Evolutionary conservation across 2,329 filamentous ascomycete species (phyloP).

Genomic region (Fusarium albidum): DNA sequence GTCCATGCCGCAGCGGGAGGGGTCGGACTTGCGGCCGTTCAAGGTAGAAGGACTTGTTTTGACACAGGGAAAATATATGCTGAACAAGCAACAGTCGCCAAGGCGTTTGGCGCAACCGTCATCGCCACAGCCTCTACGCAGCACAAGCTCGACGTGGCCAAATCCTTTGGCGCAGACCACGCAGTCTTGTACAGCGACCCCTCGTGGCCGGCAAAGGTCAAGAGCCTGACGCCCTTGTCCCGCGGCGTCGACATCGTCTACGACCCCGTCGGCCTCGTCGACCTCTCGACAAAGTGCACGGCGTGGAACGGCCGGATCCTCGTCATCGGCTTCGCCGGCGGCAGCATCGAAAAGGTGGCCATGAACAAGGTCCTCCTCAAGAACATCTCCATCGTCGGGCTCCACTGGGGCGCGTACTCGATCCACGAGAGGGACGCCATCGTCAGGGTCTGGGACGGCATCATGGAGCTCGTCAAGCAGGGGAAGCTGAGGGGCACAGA

Average conservation of each 20-base stretch:
- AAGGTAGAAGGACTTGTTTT: slow-evolving; percentile 55
- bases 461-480: slow-evolving; percentile 78
- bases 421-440: slow-evolving; percentile 76
- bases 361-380: slow-evolving; percentile 93
- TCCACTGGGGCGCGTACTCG: slow-evolving; percentile 91
- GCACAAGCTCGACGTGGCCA: slow-evolving; percentile 82
- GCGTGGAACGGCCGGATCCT: slow-evolving; percentile 92
- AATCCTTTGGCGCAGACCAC: slow-evolving; percentile 84
- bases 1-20: slow-evolving; percentile 93
- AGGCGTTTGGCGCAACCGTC: slow-evolving; percentile 90
- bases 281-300: slow-evolving; percentile 87
- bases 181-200: slow-evolving; percentile 77
- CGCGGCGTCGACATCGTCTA: slow-evolving; percentile 90
- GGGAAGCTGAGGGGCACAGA: slow-evolving; percentile 85
- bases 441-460: slow-evolving; percentile 79
- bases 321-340: slow-evolving; percentile 83
- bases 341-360: slow-evolving; percentile 85
- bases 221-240: slow-evolving; percentile 76
- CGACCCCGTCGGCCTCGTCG: slow-evolving; percentile 91
- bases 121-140: slow-evolving; percentile 87
- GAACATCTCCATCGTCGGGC: slow-evolving; percentile 88
- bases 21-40: slow-evolving; percentile 89
- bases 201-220: slow-evolving; percentile 73
- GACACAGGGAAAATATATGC: neutral
- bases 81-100: slow-evolving; percentile 67